phyloP scores from a whole-genome alignment of 805 yeast genomes.

The Pichia eremophila region DNA sequence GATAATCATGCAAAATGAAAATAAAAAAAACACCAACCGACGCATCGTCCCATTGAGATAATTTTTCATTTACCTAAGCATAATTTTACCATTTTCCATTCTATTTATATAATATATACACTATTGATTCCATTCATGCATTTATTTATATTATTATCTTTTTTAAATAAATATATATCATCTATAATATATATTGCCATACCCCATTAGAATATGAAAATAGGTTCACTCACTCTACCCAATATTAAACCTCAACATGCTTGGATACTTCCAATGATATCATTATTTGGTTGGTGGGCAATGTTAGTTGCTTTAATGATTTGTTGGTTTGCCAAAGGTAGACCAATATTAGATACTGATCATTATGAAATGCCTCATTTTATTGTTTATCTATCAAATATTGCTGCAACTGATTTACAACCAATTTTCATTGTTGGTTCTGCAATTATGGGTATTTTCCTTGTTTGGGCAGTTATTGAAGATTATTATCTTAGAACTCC shows the following conservation, averaged over 20 bases:
- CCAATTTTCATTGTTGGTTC: conserved; percentile 77
- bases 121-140: too few species aligned
- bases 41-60: too few species aligned
- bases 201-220: conserved; percentile 3
- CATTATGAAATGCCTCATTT: conserved; percentile 28
- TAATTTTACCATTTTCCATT: too few species aligned
- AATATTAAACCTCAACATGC: conserved; percentile 22
- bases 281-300: conserved; percentile 77
- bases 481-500: conserved; percentile 55
- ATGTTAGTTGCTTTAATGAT: conserved; percentile 74
- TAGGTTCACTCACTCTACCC: conserved; percentile 12
- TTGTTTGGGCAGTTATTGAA: conserved; percentile 49
- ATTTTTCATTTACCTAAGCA: too few species aligned
- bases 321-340: conserved; percentile 76
- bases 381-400: conserved; percentile 66
- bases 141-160: too few species aligned
- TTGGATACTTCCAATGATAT: conserved; percentile 48
- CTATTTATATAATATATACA: too few species aligned
- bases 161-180: too few species aligned
- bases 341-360: conserved; percentile 57
- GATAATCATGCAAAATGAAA: too few species aligned
- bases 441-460: conserved; percentile 69
- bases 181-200: neutral
- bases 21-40: too few species aligned
- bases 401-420: conserved; percentile 80